Percentiles rank a stretch among this genome's conserved stretches.
Evolutionary conservation across 2,329 filamentous ascomycete species (phyloP).

Genomic region (Fusarium sp.): DNA sequence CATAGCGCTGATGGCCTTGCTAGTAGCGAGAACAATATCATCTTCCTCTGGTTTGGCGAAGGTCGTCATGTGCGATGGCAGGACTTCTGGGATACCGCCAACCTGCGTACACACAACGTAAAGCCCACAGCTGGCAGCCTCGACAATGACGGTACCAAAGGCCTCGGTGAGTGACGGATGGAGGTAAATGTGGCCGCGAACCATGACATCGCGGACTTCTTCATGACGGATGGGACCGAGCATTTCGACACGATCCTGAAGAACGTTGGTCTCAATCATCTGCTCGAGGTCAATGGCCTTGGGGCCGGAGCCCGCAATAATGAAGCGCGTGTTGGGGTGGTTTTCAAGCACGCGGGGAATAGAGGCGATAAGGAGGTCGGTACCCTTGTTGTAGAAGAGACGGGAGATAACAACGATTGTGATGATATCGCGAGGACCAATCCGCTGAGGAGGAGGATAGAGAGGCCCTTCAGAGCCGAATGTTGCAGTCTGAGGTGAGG

Average conservation of each 20-base stretch:
- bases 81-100: slow-evolving; percentile 94
- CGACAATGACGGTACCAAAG: slow-evolving; percentile 97
- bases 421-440: slow-evolving; percentile 86
- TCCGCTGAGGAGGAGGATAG: slow-evolving; percentile 68
- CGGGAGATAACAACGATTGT: slow-evolving; percentile 98
- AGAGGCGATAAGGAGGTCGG: slow-evolving; percentile 93
- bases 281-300: slow-evolving; percentile 98
- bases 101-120: slow-evolving; percentile 98
- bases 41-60: slow-evolving; percentile 98
- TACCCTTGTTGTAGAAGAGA: slow-evolving; percentile 98
- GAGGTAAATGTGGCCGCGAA: slow-evolving; percentile 94
- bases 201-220: slow-evolving; percentile 97
- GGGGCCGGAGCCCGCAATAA: slow-evolving; percentile 94
- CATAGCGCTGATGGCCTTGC: slow-evolving; percentile 86
- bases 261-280: slow-evolving; percentile 93
- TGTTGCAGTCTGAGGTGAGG: slow-evolving; percentile 44
- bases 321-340: slow-evolving; percentile 93
- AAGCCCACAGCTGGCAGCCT: slow-evolving; percentile 93
- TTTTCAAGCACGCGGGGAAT: slow-evolving; percentile 91
- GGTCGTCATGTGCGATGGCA: slow-evolving; percentile 95
- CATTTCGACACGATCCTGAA: slow-evolving; percentile 94
- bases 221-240: slow-evolving; percentile 93
- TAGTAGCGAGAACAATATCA: slow-evolving; percentile 89
- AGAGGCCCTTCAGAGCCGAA: slow-evolving; percentile 53
- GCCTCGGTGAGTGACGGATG: slow-evolving; percentile 96